A percentile compares a stretch with the other conserved stretches of the same genome.
phyloP scores from a whole-genome alignment of 306 rosid species.

The Trifolium subterraneum region DNA sequence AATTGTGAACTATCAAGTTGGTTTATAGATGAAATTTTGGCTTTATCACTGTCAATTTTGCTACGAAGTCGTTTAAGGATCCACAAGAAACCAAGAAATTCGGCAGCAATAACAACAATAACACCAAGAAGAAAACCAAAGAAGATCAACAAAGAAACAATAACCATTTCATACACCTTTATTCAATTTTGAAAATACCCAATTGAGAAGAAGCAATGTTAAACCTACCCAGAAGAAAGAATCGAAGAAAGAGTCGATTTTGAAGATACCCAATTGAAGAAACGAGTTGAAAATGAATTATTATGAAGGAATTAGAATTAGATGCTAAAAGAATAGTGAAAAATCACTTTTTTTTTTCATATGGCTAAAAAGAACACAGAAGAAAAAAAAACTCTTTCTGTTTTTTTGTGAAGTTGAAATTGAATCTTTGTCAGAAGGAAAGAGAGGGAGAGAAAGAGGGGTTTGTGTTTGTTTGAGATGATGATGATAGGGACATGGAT shows the following conservation, averaged over 20 bases:
- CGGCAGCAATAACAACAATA: conserved; percentile 56
- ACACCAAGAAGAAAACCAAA: conserved; percentile 77
- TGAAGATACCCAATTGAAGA: conserved; percentile 19
- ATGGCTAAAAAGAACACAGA: not conserved
- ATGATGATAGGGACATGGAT: not conserved
- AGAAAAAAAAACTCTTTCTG: not conserved
- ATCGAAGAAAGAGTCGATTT: not conserved
- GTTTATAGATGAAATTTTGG: conserved; percentile 37
- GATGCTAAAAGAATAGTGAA: conserved; percentile 25
- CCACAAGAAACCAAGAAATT: conserved; percentile 55
- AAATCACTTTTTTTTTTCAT: not conserved
- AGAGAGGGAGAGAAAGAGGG: conserved; percentile 15
- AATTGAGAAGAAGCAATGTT: not conserved
- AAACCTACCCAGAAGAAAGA: conserved; percentile 35
- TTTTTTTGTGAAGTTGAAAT: not conserved
- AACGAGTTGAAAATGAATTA: conserved; percentile 15
- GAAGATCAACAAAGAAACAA: conserved; percentile 50
- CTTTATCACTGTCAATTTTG: conserved; percentile 45
- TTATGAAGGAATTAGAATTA: conserved; percentile 27
- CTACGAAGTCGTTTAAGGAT: conserved; percentile 58
- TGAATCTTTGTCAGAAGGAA: not conserved
- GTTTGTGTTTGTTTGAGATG: conserved; percentile 3
- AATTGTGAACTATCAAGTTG: conserved; percentile 28
- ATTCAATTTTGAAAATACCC: not conserved
- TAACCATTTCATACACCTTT: conserved; percentile 41